Evolutionary conservation across 148 eudicot genomes (phyloP).

Genomic region (Amaranthus cruentus): DNA sequence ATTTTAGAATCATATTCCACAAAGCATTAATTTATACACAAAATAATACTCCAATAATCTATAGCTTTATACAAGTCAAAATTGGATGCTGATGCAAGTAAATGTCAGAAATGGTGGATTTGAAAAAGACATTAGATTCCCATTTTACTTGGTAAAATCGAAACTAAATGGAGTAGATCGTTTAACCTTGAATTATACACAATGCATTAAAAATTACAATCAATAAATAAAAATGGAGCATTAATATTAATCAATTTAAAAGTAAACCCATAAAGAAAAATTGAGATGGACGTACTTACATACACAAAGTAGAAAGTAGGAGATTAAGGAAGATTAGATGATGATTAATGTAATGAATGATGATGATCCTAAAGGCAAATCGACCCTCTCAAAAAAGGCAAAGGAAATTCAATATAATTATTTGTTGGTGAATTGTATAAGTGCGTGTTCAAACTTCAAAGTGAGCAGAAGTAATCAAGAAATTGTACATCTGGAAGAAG

Average conservation of each 20-base stretch:
- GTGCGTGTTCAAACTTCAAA: not conserved
- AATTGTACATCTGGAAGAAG: conserved; percentile 2
- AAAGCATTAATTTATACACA: not conserved
- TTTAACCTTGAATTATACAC: not conserved
- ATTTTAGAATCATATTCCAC: conserved; percentile 13
- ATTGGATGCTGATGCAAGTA: conserved; percentile 16
- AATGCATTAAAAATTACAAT: conserved; percentile 14
- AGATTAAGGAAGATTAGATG: not conserved
- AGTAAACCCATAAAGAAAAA: not conserved
- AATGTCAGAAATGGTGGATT: conserved; percentile 21
- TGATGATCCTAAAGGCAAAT: conserved; percentile 16
- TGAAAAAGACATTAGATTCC: conserved; percentile 19
- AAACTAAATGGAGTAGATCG: not conserved
- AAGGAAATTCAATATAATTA: not conserved
- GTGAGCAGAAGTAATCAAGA: not conserved
- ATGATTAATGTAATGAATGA: conserved; percentile 4
- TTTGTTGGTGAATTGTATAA: not conserved
- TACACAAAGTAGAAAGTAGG: conserved; percentile 9
- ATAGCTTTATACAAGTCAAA: conserved; percentile 14
- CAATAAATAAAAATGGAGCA: not conserved
- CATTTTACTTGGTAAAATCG: not conserved
- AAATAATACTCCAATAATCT: conserved; percentile 1
- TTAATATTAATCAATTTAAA: not conserved
- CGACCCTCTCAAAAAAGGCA: not conserved
- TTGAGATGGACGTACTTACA: conserved; percentile 4